phyloP scores from a whole-genome alignment of 106 monocot genomes.

The Triglochin maritima region DNA sequence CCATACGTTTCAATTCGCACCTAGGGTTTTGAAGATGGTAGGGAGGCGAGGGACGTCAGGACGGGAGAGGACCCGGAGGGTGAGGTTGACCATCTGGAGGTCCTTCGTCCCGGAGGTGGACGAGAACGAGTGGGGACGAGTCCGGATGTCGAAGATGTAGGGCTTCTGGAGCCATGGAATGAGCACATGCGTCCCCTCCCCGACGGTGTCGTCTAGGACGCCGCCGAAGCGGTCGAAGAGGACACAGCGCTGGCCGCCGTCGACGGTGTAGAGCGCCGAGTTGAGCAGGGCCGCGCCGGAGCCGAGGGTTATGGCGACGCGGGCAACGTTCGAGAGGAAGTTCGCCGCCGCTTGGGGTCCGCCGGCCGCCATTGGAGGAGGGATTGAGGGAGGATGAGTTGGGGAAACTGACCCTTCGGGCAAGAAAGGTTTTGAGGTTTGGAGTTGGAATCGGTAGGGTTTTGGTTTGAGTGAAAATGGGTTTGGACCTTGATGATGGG shows the following conservation, averaged over 20 bases:
- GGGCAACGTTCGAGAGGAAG: conserved; percentile 48
- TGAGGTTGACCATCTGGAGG: conserved; percentile 95
- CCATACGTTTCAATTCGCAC: background rate
- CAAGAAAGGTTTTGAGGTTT: no score
- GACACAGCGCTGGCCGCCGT: conserved; percentile 73
- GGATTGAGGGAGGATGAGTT: no score
- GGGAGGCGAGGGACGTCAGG: conserved; percentile 54
- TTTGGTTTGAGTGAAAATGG: no score
- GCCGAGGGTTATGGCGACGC: conserved; percentile 31
- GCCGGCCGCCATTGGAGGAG: conserved; percentile 16
- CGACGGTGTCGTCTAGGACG: conserved; percentile 53
- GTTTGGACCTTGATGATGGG: no score
- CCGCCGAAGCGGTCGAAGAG: conserved; percentile 86
- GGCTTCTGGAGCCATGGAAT: conserved; percentile 81
- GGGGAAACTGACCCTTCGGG: no score
- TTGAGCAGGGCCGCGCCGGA: conserved; percentile 27
- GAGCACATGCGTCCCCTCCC: conserved; percentile 77
- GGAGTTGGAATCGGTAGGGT: no score
- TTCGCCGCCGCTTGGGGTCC: conserved; percentile 37
- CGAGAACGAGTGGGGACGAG: conserved; percentile 80
- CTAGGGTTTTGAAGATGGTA: conserved; percentile 67
- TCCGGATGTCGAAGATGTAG: conserved; percentile 87
- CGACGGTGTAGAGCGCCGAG: conserved; percentile 68
- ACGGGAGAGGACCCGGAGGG: conserved; percentile 71
- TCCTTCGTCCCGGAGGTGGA: conserved; percentile 94